These are phyloP conservation scores for Aspergillus quadrilineatus DNA, from an alignment of 2,329 filamentous ascomycete species.

Conservation along the genomic window DNA sequence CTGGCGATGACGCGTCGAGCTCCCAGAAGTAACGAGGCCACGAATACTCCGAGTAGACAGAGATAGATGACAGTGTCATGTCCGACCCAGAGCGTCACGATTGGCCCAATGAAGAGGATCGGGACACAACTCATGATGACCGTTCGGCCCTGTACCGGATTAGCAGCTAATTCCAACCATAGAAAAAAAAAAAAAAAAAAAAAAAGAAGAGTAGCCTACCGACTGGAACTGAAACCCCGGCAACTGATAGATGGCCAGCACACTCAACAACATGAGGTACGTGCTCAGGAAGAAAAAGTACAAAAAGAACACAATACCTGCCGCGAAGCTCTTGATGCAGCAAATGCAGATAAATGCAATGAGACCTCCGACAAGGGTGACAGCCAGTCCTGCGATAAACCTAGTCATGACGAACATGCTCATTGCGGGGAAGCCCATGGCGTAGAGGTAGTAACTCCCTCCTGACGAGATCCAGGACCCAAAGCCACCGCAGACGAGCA, in stretches of 20 bases:
- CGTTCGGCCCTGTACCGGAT: conserved; percentile 44
- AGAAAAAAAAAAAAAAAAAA: background rate
- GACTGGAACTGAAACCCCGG: conserved; percentile 55
- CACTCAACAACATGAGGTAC: conserved; percentile 54
- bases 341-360: conserved; percentile 54
- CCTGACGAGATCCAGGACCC: conserved; percentile 63
- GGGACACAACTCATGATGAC: conserved; percentile 56
- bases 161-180: background rate
- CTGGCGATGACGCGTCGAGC: conserved; percentile 54
- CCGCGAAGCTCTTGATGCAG: conserved; percentile 42
- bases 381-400: conserved; percentile 49
- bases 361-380: conserved; percentile 52
- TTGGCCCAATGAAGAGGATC: conserved; percentile 55
- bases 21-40: conserved; percentile 51
- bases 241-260: conserved; percentile 50
- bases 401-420: conserved; percentile 56
- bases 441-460: conserved; percentile 60
- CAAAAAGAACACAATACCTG: conserved; percentile 57
- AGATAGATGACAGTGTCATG: conserved; percentile 59
- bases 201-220: background rate
- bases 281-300: conserved; percentile 58
- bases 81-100: conserved; percentile 53
- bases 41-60: conserved; percentile 53
- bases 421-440: conserved; percentile 55
- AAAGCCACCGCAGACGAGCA: conserved; percentile 60